These are phyloP conservation scores for Trametes gibbosa DNA, from an alignment of 768 basidiomycete genomes.

Conservation along the genomic window DNA sequence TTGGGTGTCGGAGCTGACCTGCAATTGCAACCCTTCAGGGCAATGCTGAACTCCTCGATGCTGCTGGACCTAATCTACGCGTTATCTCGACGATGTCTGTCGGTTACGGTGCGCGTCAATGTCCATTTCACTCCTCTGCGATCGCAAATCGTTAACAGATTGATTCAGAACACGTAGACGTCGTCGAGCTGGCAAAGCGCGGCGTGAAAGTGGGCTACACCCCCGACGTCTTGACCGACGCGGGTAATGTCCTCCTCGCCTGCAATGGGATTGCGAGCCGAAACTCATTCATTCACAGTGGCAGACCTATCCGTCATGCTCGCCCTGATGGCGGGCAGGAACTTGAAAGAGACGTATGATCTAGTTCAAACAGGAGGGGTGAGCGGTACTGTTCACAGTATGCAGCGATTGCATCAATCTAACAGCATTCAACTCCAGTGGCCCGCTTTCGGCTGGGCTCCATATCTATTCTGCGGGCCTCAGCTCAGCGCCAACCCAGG, in stretches of 20 bases:
- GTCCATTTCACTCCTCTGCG: background rate
- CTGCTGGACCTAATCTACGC: constrained; percentile 73
- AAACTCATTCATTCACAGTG: constrained; percentile 45
- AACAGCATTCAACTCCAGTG: constrained; percentile 48
- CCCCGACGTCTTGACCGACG: constrained; percentile 90
- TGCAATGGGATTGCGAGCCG: background rate
- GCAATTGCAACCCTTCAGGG: constrained; percentile 42
- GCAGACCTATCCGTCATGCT: constrained; percentile 92
- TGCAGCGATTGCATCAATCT: background rate
- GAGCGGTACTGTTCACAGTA: constrained; percentile 24
- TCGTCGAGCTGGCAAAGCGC: constrained; percentile 54
- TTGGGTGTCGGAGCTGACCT: background rate
- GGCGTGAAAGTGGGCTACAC: constrained; percentile 83
- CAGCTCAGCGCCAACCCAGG: constrained; percentile 59
- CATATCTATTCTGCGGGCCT: constrained; percentile 82
- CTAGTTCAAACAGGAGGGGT: constrained; percentile 73
- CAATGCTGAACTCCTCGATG: constrained; percentile 67
- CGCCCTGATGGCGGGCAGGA: constrained; percentile 89
- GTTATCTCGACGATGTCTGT: constrained; percentile 95
- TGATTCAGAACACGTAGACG: constrained; percentile 75
- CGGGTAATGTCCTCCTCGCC: constrained; percentile 46
- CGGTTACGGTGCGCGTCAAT: constrained; percentile 60
- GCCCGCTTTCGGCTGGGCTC: constrained; percentile 76
- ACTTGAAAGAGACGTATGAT: constrained; percentile 58
- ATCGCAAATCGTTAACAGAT: background rate